phyloP scores from a whole-genome alignment of 345 rosid genomes.

The Brassica incana region DNA sequence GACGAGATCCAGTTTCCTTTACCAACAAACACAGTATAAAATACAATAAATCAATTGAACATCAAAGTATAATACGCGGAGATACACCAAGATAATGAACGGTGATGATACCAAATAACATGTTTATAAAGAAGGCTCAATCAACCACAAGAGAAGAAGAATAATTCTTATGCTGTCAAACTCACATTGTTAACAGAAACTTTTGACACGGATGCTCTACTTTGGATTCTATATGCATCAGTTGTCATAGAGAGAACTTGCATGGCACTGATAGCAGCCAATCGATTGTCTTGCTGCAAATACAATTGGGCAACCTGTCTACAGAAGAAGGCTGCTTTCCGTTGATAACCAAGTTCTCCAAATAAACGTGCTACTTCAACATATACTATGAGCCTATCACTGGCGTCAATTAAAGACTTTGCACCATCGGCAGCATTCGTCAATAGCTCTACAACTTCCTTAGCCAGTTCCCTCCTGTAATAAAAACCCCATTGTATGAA shows the following conservation, averaged over 20 bases:
- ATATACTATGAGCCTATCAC: constrained; percentile 82
- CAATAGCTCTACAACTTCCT: constrained; percentile 89
- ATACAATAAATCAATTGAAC: not conserved
- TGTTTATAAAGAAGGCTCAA: constrained; percentile 21
- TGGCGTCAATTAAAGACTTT: constrained; percentile 89
- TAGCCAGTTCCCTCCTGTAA: constrained; percentile 78
- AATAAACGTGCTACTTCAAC: constrained; percentile 92
- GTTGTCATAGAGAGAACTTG: constrained; percentile 94
- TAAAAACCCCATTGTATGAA: constrained; percentile 13
- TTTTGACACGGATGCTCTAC: constrained; percentile 72
- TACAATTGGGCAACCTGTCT: constrained; percentile 98
- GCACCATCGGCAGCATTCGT: constrained; percentile 97
- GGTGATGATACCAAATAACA: not conserved
- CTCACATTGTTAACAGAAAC: constrained; percentile 50
- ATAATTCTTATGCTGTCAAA: constrained; percentile 13
- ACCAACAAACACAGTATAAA: constrained; percentile 28
- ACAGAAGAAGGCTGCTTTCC: constrained; percentile 97
- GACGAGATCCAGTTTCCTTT: constrained; percentile 62
- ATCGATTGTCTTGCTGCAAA: constrained; percentile 86
- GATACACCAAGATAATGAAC: constrained; percentile 7
- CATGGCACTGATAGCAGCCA: constrained; percentile 96
- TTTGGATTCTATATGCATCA: constrained; percentile 88
- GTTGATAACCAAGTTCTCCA: constrained; percentile 87
- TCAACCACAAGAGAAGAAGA: constrained; percentile 5
- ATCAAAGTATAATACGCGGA: not conserved